Percentiles rank a stretch among this genome's conserved stretches.
phyloP scores from a whole-genome alignment of 2,329 filamentous ascomycete genomes.

The Hyphodiscus sp. region DNA sequence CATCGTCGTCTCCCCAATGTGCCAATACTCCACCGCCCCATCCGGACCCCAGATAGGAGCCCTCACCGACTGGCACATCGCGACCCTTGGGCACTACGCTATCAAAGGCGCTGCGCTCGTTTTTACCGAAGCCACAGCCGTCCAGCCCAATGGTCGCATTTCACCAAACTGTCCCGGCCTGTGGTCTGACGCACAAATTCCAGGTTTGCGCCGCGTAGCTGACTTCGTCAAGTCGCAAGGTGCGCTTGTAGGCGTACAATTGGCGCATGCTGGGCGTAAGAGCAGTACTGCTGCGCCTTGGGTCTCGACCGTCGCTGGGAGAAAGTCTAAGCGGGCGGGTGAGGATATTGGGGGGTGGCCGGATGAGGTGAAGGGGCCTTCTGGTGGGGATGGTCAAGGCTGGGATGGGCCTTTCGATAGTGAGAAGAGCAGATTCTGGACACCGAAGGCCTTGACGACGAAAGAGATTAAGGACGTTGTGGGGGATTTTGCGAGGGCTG shows the following conservation, averaged over 20 bases:
- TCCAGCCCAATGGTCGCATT: slow-evolving; percentile 30
- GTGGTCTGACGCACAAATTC: slow-evolving; percentile 32
- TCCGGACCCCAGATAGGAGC: background rate
- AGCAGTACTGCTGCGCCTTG: slow-evolving; percentile 18
- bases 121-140: slow-evolving; percentile 29
- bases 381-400: slow-evolving; percentile 38
- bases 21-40: slow-evolving; percentile 45
- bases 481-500: slow-evolving; percentile 27
- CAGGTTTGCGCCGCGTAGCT: slow-evolving; percentile 26
- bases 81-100: slow-evolving; percentile 4
- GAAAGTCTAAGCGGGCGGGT: background rate
- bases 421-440: background rate
- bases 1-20: slow-evolving; percentile 55
- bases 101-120: slow-evolving; percentile 29
- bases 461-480: slow-evolving; percentile 30
- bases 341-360: slow-evolving; percentile 27
- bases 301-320: background rate
- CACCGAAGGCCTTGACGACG: slow-evolving; percentile 50
- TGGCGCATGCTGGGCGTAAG: slow-evolving; percentile 30
- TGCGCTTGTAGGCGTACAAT: slow-evolving; percentile 28
- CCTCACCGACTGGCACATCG: slow-evolving; percentile 9
- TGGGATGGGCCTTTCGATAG: background rate
- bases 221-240: slow-evolving; percentile 28
- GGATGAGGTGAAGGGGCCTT: slow-evolving; percentile 39
- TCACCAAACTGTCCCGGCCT: slow-evolving; percentile 32